Base-by-base conservation (phyloP, 768 basidiomycete species). In the Lactarius deliciosus region DNA sequence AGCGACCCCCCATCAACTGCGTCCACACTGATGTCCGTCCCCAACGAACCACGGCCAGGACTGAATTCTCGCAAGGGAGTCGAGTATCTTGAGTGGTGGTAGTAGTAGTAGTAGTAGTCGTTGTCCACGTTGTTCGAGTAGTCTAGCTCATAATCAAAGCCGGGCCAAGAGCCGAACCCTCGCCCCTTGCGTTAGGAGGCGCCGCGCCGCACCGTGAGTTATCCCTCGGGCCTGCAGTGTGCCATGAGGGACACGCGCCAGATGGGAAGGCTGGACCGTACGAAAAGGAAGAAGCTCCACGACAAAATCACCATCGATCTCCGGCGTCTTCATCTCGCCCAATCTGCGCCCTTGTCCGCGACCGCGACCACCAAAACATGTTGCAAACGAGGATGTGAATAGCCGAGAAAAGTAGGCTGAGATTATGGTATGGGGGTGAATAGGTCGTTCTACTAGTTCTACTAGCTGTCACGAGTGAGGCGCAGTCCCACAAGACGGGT, bases 261-360 rank as follows among this genome's bases (percentile, higher is more conserved):
- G 34, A 34, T 10, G 34, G 45, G 36, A 16, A 13, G 55, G 25
- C 36, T 3, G 13, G 32, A 63, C 61, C 61, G 38, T 59, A 68
- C 45, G 30, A 32, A 30, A 59, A 28, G 22, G 32, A 20, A 50
- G 47, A 7, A 15, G 10, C 22, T 54, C 56, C 9, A 28, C 5
- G 8, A 28, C 71, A n/a, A 71, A 64, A 25, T 73, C 73, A 55
- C 70, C 70, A n/a, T 70, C 36, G 4, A 34, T 41, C 15, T 64
- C 58, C n/a, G 34, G 15, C 16, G 30, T 22, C 4, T 5, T 59
- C 22, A 34, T 18, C 30, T 68, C 65, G 8, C 71, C 70, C 7
- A 72, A 71, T 30, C 73, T 70, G 2, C n/a, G 62, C 40, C 62
- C 62, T 55, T 53, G 63, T 18, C 34, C 9, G 34, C 53, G 36